Conservation (phyloP, 208 protist species). For the Strigomonas culicis region DNA sequence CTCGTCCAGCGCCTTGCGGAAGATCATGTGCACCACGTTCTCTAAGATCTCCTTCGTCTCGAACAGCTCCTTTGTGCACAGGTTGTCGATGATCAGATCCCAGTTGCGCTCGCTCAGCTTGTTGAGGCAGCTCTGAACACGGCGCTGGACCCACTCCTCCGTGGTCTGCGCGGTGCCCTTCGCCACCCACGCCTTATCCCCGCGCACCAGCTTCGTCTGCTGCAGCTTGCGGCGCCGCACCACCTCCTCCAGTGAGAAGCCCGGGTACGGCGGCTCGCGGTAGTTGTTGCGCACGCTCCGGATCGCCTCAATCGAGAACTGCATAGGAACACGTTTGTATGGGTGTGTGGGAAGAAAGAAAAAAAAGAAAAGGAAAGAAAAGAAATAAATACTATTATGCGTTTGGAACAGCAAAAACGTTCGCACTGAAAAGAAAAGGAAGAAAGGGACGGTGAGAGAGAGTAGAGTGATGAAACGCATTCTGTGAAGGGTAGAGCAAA, state of each 20-base stretch:
- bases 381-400: too few relatives aligned
- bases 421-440: too few relatives aligned
- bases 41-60: slow-evolving; percentile 46
- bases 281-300: slow-evolving; percentile 70
- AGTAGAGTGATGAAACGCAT: neutral
- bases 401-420: too few relatives aligned
- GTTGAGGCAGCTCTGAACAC: slow-evolving; percentile 80
- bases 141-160: slow-evolving; percentile 77
- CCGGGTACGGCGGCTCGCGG: slow-evolving; percentile 72
- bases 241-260: slow-evolving; percentile 85
- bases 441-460: neutral
- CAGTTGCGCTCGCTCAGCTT: slow-evolving; percentile 79
- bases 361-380: neutral
- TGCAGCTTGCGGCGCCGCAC: slow-evolving; percentile 43
- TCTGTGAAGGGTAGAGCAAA: neutral
- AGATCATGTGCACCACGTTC: slow-evolving; percentile 70
- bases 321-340: too few relatives aligned
- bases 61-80: slow-evolving; percentile 68
- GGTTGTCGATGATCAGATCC: slow-evolving; percentile 48
- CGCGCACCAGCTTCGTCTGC: slow-evolving; percentile 72
- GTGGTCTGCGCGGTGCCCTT: slow-evolving; percentile 65
- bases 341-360: neutral
- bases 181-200: slow-evolving; percentile 76
- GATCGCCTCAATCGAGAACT: slow-evolving; percentile 80
- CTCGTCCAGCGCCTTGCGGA: slow-evolving; percentile 82